These are phyloP conservation scores for Eucalyptus guilfoylei DNA, from an alignment of 345 rosid species.

Conservation along the genomic window DNA sequence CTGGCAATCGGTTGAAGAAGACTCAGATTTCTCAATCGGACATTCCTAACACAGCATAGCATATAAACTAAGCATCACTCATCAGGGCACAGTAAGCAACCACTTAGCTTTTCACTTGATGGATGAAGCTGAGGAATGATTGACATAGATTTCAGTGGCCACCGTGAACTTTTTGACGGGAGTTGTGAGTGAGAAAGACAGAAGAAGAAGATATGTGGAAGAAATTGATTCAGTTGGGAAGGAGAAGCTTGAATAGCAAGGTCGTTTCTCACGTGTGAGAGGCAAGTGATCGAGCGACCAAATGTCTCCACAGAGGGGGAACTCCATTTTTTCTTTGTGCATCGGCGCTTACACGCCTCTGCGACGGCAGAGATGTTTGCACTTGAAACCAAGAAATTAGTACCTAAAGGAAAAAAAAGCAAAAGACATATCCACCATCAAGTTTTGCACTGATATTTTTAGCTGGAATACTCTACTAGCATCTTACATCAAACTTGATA, in stretches of 20 bases:
- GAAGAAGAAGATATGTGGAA: not conserved
- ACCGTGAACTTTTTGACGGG: not conserved
- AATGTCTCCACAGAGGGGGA: conserved; percentile 66
- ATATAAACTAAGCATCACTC: not conserved
- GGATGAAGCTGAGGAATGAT: not conserved
- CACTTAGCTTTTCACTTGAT: conserved; percentile 8
- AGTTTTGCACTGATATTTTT: not conserved
- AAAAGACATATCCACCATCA: not conserved
- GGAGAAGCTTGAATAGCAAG: conserved; percentile 66
- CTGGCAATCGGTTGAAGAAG: not conserved
- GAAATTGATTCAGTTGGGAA: conserved; percentile 28
- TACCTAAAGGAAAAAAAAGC: not conserved
- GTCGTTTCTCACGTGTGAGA: conserved; percentile 79
- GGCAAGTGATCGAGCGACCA: conserved; percentile 59
- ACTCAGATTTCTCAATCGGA: not conserved
- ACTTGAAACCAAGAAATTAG: not conserved
- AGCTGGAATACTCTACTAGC: not conserved
- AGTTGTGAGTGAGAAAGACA: not conserved
- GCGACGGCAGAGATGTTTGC: not conserved
- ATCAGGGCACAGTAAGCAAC: not conserved
- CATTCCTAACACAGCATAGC: not conserved
- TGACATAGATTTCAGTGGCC: not conserved
- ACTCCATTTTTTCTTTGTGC: conserved; percentile 24
- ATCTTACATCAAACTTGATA: not conserved
- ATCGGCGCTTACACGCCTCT: not conserved